Base-by-base conservation (phyloP, 768 basidiomycete species). In the Kwoniella sp. region DNA sequence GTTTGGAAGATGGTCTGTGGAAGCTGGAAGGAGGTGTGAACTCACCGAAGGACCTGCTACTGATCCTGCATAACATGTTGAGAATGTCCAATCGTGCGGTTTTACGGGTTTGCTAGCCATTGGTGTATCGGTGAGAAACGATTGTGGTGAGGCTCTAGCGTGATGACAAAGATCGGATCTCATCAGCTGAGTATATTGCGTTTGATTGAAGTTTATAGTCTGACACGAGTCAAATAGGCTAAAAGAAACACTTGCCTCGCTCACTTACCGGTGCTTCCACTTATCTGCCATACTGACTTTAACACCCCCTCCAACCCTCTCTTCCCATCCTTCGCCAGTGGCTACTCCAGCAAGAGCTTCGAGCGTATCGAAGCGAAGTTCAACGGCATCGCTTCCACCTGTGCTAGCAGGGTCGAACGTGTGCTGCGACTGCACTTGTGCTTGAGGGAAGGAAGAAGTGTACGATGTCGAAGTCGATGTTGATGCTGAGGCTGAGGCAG, bases 41-140 rank as follows among this genome's bases (percentile, higher is more conserved):
- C 72, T 58, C 33, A 70, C 73, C 25, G 65, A 71, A 7, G 74
- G 68, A 29, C 70, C 72, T 13, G 66, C 58, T 7, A 74, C 54
- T 4, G 58, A 60, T 44, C 95, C 96, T 0, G 87, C 72, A 69
- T 97, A 93, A 2, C 85, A 87, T 1, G 92, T 91, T 1, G 94
- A 96, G 78, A 96, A 98, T 12, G 96, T 99, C 96, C 96, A 98
- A 76, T 99, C 96, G 79, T 91, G 97, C 0, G 88, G 89, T 70
- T 94, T 96, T 8, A 91, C 88, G 47, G 77, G 76, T 47, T 73
- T 76, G 49, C 71, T 75, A 53, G 80, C 76, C 30, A 80, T 65
- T 2, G 75, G 71, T 24, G 69, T 66, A 62, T 77, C 73, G 19
- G 68, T 65, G 0, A 79, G 67, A 49, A 68, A 55, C 24, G 51